Percentiles rank a stretch among this genome's conserved stretches.
phyloP scores from a whole-genome alignment of 805 yeast species.

The Metschnikowia koreensis region DNA sequence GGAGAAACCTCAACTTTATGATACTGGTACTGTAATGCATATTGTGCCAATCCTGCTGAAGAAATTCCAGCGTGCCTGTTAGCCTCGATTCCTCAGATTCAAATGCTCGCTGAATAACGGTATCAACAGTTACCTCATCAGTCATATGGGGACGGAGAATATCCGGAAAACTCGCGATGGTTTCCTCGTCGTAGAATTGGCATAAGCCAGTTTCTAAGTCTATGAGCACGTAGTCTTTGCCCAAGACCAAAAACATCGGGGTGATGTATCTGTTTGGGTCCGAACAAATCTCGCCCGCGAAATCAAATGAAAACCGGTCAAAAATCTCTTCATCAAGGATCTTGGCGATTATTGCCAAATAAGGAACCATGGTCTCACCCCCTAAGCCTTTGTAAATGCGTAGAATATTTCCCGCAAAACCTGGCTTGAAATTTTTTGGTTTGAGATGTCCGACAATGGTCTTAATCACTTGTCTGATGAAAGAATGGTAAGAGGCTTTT shows the following conservation, averaged over 20 bases:
- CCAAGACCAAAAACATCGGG: conserved; percentile 10
- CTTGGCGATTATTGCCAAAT: conserved; percentile 13
- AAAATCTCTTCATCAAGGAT: conserved; percentile 13
- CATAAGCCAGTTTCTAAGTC: conserved; percentile 4
- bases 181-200: conserved; percentile 5
- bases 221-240: conserved; percentile 8
- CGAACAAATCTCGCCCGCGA: not conserved
- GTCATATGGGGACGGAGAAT: not conserved
- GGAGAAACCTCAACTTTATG: conserved; percentile 15
- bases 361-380: conserved; percentile 5
- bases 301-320: not conserved
- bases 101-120: conserved; percentile 9
- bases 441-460: conserved; percentile 5
- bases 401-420: conserved; percentile 13
- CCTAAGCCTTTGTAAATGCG: conserved; percentile 14
- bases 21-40: conserved; percentile 8
- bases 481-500: not conserved
- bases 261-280: conserved; percentile 2
- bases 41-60: conserved; percentile 6
- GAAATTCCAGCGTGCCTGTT: not conserved
- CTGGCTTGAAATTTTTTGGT: not conserved
- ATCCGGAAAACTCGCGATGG: conserved; percentile 7
- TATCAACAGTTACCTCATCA: not conserved
- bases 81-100: conserved; percentile 2
- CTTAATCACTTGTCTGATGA: conserved; percentile 1